A percentile compares a stretch with the other conserved stretches of the same genome.
Conservation (phyloP, 306 rosid species). For the Trifolium fragiferum region DNA sequence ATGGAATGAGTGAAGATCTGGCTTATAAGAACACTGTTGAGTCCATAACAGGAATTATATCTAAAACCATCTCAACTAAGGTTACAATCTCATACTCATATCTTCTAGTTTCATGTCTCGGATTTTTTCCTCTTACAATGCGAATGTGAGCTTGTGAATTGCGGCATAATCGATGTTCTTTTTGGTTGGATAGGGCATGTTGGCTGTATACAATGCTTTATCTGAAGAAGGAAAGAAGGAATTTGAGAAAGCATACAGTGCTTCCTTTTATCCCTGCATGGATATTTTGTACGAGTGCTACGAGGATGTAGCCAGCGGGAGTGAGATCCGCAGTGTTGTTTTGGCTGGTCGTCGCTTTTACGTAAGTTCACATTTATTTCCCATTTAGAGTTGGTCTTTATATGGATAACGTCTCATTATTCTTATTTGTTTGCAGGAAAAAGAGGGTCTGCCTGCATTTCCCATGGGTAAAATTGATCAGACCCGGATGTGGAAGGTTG, state of each 20-base stretch:
- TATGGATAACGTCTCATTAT: conserved; percentile 7
- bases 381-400: background rate
- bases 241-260: conserved; percentile 93
- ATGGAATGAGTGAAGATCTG: conserved; percentile 86
- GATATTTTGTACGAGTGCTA: conserved; percentile 97
- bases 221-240: conserved; percentile 79
- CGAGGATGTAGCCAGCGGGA: conserved; percentile 89
- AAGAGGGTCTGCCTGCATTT: conserved; percentile 95
- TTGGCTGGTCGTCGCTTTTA: conserved; percentile 96
- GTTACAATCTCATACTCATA: conserved; percentile 46
- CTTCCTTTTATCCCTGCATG: conserved; percentile 95
- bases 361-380: conserved; percentile 52
- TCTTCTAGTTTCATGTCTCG: conserved; percentile 5
- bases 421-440: conserved; percentile 67
- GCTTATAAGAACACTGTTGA: conserved; percentile 98
- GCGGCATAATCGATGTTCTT: conserved; percentile 16
- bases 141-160: conserved; percentile 19
- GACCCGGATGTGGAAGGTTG: conserved; percentile 99
- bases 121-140: background rate
- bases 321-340: conserved; percentile 96
- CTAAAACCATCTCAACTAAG: conserved; percentile 87
- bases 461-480: conserved; percentile 99
- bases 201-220: conserved; percentile 81
- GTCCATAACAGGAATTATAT: conserved; percentile 80
- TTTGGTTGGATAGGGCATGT: conserved; percentile 68